phyloP scores from a whole-genome alignment of 345 rosid species.

The Rhizophora apiculata region DNA sequence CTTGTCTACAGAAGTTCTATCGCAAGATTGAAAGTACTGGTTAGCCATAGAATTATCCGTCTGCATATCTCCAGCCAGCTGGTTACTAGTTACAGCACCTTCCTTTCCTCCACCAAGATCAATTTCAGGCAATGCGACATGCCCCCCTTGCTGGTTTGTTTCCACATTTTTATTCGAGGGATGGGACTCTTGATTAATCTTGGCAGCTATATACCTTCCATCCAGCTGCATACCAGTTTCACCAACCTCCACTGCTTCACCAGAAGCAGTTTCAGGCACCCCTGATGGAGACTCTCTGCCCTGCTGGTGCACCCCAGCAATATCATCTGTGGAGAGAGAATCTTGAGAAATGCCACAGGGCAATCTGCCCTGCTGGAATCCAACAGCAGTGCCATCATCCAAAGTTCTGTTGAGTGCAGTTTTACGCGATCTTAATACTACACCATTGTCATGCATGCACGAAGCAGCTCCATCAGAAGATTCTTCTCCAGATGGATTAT shows the following conservation, averaged over 20 bases:
- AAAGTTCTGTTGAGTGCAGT: background rate
- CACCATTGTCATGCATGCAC: background rate
- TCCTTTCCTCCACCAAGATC: constrained; percentile 15
- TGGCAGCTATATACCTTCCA: background rate
- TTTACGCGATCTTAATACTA: constrained; percentile 12
- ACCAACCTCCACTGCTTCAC: constrained; percentile 13
- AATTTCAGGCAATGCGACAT: constrained; percentile 25
- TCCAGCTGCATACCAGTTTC: constrained; percentile 1
- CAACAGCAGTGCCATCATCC: background rate
- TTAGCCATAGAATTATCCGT: background rate
- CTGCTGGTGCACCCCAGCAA: constrained; percentile 1
- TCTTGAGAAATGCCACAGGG: background rate
- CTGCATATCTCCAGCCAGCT: constrained; percentile 6
- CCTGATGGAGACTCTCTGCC: constrained; percentile 28
- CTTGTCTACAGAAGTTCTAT: background rate
- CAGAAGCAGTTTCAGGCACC: constrained; percentile 19
- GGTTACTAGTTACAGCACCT: constrained; percentile 11
- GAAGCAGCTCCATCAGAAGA: background rate
- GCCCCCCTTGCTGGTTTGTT: constrained; percentile 20
- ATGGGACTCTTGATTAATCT: background rate
- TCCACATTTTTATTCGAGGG: background rate
- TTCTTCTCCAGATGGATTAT: constrained; percentile 9
- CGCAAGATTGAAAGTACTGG: background rate
- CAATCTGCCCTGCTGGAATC: background rate
- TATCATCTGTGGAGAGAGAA: background rate